phyloP scores from a whole-genome alignment of 805 yeast genomes.

The Metschnikowia vanudenii region DNA sequence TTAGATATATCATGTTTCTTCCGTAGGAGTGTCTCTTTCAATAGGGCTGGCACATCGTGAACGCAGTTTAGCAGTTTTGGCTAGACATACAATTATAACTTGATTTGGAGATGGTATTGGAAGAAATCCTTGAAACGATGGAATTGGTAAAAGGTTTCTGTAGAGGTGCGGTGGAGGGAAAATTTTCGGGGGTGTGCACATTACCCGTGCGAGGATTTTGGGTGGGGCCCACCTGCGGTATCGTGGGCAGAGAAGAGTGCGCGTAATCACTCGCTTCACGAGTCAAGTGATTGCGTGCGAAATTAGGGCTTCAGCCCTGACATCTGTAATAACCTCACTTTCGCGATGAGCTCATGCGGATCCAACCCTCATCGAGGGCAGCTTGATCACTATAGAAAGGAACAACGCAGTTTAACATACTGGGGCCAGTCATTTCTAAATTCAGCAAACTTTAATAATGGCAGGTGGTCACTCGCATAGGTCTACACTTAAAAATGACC shows the following conservation, averaged over 20 bases:
- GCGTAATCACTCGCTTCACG: not conserved
- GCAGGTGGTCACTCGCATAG: constrained; percentile 80
- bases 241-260: not conserved
- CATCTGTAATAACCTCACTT: not conserved
- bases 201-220: constrained; percentile 4
- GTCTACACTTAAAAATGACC: constrained; percentile 75
- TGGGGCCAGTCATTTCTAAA: not conserved
- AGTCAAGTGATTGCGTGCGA: not conserved
- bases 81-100: constrained; percentile 12
- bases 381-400: not conserved
- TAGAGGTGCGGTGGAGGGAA: constrained; percentile 15
- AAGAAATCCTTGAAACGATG: constrained; percentile 2
- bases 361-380: not conserved
- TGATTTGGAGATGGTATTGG: constrained; percentile 12
- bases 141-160: constrained; percentile 2
- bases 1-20: too few species aligned
- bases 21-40: not conserved
- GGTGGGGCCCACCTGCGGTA: not conserved
- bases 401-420: not conserved
- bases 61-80: not conserved
- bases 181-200: constrained; percentile 16
- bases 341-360: constrained; percentile 10
- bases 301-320: constrained; percentile 15
- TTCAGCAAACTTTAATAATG: constrained; percentile 34
- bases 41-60: not conserved